Base-by-base conservation (phyloP, 208 protist species). In the Acanthamoeba triangularis region DNA sequence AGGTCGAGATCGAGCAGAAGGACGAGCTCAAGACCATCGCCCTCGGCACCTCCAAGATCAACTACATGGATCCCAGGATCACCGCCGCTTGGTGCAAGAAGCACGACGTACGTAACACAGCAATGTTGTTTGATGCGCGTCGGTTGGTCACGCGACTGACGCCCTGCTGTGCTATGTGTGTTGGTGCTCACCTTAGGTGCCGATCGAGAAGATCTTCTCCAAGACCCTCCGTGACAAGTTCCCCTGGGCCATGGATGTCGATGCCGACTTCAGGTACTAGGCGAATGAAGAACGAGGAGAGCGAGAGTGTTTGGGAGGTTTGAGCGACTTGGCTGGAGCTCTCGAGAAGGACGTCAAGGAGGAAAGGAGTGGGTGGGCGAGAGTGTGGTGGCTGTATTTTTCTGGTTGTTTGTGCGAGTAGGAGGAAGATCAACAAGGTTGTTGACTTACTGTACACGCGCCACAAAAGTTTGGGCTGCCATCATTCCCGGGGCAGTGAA, bases 31-130 rank as follows among this genome's bases (percentile, higher is more conserved):
- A 98, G 59, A 97, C 94, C 14, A 97, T 99, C 37, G 91, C 98
- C 14, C 96, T 99, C 1, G 98, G 98, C 67, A 99, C 99, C 10
- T 99, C 99, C 44, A 99, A 99, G 96, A 98, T 99, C 80, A 99
- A 99, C 97, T 99, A 99, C 97, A 99, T 99, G 56, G 99, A 99
- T 95, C 99, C 99, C 10, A 98, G 99, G 37, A 99, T 99, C 90
- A 98, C 99, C 25, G 98, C 99, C 93, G 99, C 99, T 10, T 99
- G 99, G 99, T 99, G 94, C 67, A 98, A 96, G 97, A 96, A 95
- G 49, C 96, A 98, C 78, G 95, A 94, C 30, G 74, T 88, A 88
- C 80, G 80, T 82, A 10, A 3, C 65, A 2, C 54, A 59, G 1
- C 25, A 30, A n/a, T 28, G 1, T 56, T 56, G 20, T 59, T 59